Conservation (phyloP, 1,139 yeast species). For the Kodamaea alishanica region DNA sequence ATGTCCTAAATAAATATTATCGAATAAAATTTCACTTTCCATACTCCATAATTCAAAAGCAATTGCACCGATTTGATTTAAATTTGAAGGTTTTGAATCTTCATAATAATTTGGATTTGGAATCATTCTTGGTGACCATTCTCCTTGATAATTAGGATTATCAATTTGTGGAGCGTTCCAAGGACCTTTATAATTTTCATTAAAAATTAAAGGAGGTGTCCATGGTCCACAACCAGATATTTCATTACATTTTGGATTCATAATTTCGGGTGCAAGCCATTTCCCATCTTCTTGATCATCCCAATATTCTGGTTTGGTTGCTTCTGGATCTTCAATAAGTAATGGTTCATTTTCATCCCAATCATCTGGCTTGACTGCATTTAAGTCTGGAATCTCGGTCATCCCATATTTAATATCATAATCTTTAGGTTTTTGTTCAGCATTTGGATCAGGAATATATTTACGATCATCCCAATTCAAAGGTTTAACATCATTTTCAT, state of each 20-base stretch:
- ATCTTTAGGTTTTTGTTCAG: conserved; percentile 62
- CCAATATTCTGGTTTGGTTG: conserved; percentile 71
- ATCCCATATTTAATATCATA: conserved; percentile 70
- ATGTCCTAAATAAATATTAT: conserved; percentile 83
- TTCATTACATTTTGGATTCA: conserved; percentile 65
- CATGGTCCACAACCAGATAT: conserved; percentile 70
- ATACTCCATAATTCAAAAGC: conserved; percentile 93
- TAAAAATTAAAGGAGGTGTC: conserved; percentile 57
- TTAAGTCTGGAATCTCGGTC: conserved; percentile 59
- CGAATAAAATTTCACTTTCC: conserved; percentile 70
- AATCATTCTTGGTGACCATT: conserved; percentile 67
- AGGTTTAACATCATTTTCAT: conserved; percentile 64
- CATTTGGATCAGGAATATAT: conserved; percentile 62
- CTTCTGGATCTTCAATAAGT: conserved; percentile 62
- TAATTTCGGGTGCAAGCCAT: conserved; percentile 67
- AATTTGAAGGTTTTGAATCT: conserved; percentile 54
- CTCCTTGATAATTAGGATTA: conserved; percentile 78
- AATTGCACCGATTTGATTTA: conserved; percentile 66
- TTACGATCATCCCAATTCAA: conserved; percentile 71
- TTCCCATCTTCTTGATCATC: conserved; percentile 85
- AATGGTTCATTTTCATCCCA: conserved; percentile 70
- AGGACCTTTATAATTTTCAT: conserved; percentile 70
- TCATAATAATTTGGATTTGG: conserved; percentile 68
- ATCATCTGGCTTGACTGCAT: conserved; percentile 62
- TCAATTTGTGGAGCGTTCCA: conserved; percentile 67